Conservation (phyloP, 306 rosid genomes). For the Vicia sativa region DNA sequence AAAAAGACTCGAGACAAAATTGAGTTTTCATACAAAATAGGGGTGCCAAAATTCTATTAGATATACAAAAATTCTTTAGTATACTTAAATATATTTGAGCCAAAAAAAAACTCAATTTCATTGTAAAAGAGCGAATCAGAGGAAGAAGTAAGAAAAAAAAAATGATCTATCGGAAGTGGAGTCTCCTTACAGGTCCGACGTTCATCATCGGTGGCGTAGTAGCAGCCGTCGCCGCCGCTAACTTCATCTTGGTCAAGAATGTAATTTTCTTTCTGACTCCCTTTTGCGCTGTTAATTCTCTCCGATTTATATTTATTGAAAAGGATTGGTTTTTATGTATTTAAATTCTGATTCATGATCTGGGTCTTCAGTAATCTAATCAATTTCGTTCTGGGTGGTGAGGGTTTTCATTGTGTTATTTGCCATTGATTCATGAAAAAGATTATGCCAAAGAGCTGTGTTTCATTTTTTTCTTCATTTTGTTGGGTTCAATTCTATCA, state of each 20-base stretch:
- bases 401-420: not conserved
- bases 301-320: slow-evolving; percentile 21
- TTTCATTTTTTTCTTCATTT: slow-evolving; percentile 27
- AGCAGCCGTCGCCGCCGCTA: slow-evolving; percentile 52
- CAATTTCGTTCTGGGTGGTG: not conserved
- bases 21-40: no score
- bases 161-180: slow-evolving; percentile 95
- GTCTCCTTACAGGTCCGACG: slow-evolving; percentile 71
- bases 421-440: no score
- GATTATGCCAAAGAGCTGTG: not conserved
- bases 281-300: no score
- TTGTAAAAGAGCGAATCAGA: not conserved
- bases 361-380: not conserved
- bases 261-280: slow-evolving; percentile 40
- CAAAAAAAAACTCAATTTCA: no score
- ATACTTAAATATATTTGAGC: no score
- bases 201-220: slow-evolving; percentile 66
- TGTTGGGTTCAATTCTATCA: not conserved
- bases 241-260: slow-evolving; percentile 50
- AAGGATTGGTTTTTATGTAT: slow-evolving; percentile 27
- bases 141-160: slow-evolving; percentile 31
- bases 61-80: no score
- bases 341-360: not conserved
- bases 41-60: no score
- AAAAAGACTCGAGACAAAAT: no score